Percentiles rank a stretch among this genome's conserved stretches.
Conservation (phyloP, 176 grass and related monocot species). For the Triticum timopheevii region DNA sequence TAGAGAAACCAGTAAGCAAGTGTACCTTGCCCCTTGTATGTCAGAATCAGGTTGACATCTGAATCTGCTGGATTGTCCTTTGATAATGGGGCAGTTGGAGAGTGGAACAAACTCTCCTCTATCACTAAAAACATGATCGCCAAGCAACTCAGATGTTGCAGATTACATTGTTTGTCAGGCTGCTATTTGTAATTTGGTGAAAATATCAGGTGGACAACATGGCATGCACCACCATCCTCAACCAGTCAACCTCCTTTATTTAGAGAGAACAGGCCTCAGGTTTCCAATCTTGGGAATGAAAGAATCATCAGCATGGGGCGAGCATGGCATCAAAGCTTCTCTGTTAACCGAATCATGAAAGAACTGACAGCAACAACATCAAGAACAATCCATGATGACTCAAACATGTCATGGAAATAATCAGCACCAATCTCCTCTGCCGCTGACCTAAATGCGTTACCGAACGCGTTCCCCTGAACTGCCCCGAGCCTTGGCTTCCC, state of each 20-base stretch:
- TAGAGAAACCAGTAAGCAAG: constrained; percentile 33
- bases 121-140: constrained; percentile 10
- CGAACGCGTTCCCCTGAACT: constrained; percentile 79
- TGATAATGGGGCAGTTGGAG: constrained; percentile 10
- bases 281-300: constrained; percentile 13
- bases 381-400: constrained; percentile 89
- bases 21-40: constrained; percentile 32
- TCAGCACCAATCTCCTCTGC: constrained; percentile 66
- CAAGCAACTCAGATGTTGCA: constrained; percentile 4
- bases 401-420: constrained; percentile 86
- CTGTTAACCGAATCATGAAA: constrained; percentile 85
- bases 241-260: constrained; percentile 27
- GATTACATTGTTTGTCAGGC: constrained; percentile 22
- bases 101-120: not conserved
- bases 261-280: not conserved
- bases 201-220: constrained; percentile 10
- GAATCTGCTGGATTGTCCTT: constrained; percentile 24
- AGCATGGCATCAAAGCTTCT: constrained; percentile 63
- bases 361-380: constrained; percentile 63
- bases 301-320: constrained; percentile 10
- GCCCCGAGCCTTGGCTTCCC: constrained; percentile 80
- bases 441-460: constrained; percentile 65
- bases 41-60: constrained; percentile 30
- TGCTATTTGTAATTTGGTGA: constrained; percentile 26
- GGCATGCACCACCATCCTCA: not conserved